Conservation (phyloP, 2,329 filamentous ascomycete genomes). For the Corinectria fuckeliana region DNA sequence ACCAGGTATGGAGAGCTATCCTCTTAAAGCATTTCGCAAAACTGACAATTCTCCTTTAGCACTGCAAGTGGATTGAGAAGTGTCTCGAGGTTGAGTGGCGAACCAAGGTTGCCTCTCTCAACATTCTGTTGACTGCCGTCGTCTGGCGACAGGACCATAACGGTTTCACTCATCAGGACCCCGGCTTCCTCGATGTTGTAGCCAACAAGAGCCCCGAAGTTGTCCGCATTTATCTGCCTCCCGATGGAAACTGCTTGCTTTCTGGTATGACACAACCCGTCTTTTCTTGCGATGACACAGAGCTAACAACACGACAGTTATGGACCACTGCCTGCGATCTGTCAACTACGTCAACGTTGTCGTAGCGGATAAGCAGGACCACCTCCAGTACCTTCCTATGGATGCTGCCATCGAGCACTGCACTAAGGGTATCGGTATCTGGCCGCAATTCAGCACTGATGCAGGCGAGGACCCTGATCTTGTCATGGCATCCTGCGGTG, state of each 20-base stretch:
- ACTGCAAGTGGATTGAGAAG: conserved; percentile 87
- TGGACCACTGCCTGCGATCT: conserved; percentile 76
- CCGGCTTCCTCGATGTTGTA: conserved; percentile 80
- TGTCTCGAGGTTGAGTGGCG: conserved; percentile 82
- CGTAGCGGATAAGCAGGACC: conserved; percentile 80
- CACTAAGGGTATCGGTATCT: conserved; percentile 80
- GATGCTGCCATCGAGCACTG: conserved; percentile 77
- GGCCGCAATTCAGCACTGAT: conserved; percentile 78
- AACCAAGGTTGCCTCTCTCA: conserved; percentile 74
- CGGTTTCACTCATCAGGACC: conserved; percentile 82
- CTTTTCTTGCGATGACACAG: background rate
- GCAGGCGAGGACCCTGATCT: conserved; percentile 72
- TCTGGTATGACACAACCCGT: conserved; percentile 48
- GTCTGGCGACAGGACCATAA: conserved; percentile 87
- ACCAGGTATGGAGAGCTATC: conserved; percentile 58
- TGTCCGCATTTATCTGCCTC: conserved; percentile 80
- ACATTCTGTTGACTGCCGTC: conserved; percentile 79
- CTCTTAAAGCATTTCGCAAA: background rate
- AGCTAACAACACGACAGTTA: conserved; percentile 51
- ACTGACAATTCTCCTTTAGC: conserved; percentile 46
- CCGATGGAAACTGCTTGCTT: conserved; percentile 79
- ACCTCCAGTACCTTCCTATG: conserved; percentile 78
- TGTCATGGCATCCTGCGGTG: conserved; percentile 78
- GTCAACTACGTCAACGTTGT: conserved; percentile 83
- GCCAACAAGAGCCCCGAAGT: conserved; percentile 82